These are phyloP conservation scores for Aphelidium insulamus DNA, from an alignment of 371 early-diverging fungal genomes.

Conservation along the genomic window DNA sequence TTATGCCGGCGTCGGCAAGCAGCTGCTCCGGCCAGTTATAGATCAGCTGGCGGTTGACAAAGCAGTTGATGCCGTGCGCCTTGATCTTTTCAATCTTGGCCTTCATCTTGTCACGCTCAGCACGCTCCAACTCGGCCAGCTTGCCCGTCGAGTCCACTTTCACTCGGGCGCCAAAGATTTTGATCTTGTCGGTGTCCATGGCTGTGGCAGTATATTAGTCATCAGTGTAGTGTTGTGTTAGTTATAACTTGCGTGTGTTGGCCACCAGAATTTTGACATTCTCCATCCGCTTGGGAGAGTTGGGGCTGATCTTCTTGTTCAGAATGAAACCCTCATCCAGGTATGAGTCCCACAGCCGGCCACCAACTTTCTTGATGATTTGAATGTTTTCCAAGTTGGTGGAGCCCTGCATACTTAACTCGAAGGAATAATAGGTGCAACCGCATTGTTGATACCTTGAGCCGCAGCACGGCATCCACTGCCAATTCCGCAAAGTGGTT, in stretches of 20 bases:
- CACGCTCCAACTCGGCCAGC: constrained; percentile 94
- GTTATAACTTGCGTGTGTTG: constrained; percentile 64
- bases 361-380: constrained; percentile 96
- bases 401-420: constrained; percentile 34
- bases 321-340: constrained; percentile 96
- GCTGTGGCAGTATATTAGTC: constrained; percentile 13
- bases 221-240: neutral
- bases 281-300: constrained; percentile 86
- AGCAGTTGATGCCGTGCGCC: constrained; percentile 91
- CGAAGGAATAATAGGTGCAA: neutral
- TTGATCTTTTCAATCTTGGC: constrained; percentile 97
- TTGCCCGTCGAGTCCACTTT: constrained; percentile 92
- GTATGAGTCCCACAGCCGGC: constrained; percentile 89
- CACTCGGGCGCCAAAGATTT: constrained; percentile 97
- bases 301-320: constrained; percentile 94
- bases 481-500: constrained; percentile 91
- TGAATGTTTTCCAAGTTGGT: constrained; percentile 96
- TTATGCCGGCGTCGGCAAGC: constrained; percentile 86
- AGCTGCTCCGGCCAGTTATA: constrained; percentile 99
- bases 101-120: constrained; percentile 97
- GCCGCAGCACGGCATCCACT: constrained; percentile 87
- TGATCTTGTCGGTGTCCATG: constrained; percentile 99
- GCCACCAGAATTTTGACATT: constrained; percentile 94
- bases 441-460: constrained; percentile 24
- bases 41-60: constrained; percentile 98